Evolutionary conservation across 2,329 filamentous ascomycete species (phyloP), one percentile per base, ranked within the genome.

Genomic region (Phaeosphaeriaceae sp.): DNA sequence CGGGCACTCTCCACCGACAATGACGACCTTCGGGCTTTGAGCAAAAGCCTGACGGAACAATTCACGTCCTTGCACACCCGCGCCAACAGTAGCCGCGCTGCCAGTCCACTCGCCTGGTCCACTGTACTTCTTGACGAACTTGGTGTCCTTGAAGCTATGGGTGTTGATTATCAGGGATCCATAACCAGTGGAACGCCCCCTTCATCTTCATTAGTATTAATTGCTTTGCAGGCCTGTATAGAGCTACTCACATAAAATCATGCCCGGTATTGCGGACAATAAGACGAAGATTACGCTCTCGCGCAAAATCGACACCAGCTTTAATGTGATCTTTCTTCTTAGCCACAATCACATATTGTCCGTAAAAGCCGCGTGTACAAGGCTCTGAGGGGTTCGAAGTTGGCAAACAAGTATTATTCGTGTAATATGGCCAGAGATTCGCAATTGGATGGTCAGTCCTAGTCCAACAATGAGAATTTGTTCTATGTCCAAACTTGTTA

Each of bases 1-100:
- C 6, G 70, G 69, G 41, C 70, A 74, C 33, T 73, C 69, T 52
- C 71, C 71, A 38, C 71, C 71, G 23, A 74, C 69, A 21, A 74
- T 64, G 18, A 70, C 65, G 11, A 66, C 61, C 48, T 63, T 63
- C 8, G 68, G 67, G 9, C 46, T 53, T 46, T 72, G 65, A 4
- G 52, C 56, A 48, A 67, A 67, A 32, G 64, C 65, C 21, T 70
- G 50, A 2, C 58, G 61, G 50, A 61, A 73, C 6, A 71, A 34
- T 35, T 72, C 71, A 26, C 66, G 55, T 11, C 64, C 69, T 34
- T 74, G 71, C 4, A 74, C 60, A 29, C 70, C 70, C n/a, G 69
- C 66, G 15, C 70, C 69, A 16, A 72, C 61, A 9, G 50, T 58
- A 16, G 61, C 67, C 18, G 68, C 69, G 6, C 56, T 56, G 38